Percentiles rank a stretch among this genome's conserved stretches.
Evolutionary conservation across 1,284 basidiomycete species (phyloP).

Genomic region (Cystobasidium slooffiae): DNA sequence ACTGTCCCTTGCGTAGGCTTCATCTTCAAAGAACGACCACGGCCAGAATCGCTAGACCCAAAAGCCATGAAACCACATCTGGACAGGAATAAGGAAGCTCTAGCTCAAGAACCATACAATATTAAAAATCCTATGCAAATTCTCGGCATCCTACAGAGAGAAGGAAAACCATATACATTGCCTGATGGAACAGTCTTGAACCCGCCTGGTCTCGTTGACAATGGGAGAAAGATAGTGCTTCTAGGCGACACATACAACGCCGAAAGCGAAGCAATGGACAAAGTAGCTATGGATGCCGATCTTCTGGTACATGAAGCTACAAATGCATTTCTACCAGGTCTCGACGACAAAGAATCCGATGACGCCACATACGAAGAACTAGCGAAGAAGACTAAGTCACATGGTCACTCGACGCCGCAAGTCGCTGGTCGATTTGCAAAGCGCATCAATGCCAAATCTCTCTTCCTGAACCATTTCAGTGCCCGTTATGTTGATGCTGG

Average conservation of each 20-base stretch:
- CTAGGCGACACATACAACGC: constrained; percentile 75
- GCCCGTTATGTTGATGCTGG: constrained; percentile 56
- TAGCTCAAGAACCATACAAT: constrained; percentile 60
- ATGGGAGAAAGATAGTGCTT: constrained; percentile 74
- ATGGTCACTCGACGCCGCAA: constrained; percentile 80
- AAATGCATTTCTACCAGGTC: constrained; percentile 73
- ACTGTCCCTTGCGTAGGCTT: constrained; percentile 84
- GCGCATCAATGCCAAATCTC: constrained; percentile 65
- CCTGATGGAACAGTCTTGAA: constrained; percentile 75
- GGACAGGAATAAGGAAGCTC: constrained; percentile 60
- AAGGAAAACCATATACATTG: constrained; percentile 68
- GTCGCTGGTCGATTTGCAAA: constrained; percentile 80
- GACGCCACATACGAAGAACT: constrained; percentile 61
- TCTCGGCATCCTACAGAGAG: constrained; percentile 68
- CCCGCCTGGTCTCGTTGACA: constrained; percentile 67
- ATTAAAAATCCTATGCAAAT: constrained; percentile 73
- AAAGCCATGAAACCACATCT: constrained; percentile 56
- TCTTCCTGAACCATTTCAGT: constrained; percentile 75
- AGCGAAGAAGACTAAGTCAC: constrained; percentile 63
- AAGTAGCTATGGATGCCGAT: constrained; percentile 67
- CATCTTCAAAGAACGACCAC: constrained; percentile 69
- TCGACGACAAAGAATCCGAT: constrained; percentile 57
- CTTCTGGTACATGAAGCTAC: constrained; percentile 81
- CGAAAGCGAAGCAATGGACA: constrained; percentile 62
- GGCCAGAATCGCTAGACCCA: constrained; percentile 57